Conservation (phyloP, 495 filamentous ascomycete species). For the Podospora didyma region DNA sequence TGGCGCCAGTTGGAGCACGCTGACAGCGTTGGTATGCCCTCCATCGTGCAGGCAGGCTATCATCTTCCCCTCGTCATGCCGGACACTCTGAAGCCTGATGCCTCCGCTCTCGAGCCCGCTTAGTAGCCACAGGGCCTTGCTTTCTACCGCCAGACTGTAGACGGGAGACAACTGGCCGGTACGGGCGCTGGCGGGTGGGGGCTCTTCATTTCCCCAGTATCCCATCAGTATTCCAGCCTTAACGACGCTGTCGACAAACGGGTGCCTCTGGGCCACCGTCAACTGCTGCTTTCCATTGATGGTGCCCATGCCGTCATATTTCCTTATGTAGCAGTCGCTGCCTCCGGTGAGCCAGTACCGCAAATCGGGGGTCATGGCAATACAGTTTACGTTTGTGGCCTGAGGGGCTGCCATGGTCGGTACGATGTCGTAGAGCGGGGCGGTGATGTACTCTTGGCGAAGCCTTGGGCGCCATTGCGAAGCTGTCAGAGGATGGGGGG, state of each 20-base stretch:
- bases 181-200: constrained; percentile 35
- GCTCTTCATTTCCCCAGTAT: constrained; percentile 89
- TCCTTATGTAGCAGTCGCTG: constrained; percentile 88
- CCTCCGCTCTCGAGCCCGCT: constrained; percentile 85
- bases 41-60: constrained; percentile 63
- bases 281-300: constrained; percentile 91
- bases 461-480: constrained; percentile 57
- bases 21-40: constrained; percentile 88
- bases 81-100: constrained; percentile 91
- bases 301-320: constrained; percentile 92
- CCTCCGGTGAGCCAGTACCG: constrained; percentile 93
- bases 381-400: constrained; percentile 90
- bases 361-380: constrained; percentile 90
- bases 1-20: constrained; percentile 72
- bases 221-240: constrained; percentile 90
- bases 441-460: constrained; percentile 75
- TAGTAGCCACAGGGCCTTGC: constrained; percentile 83
- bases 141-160: constrained; percentile 89
- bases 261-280: constrained; percentile 93
- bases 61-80: constrained; percentile 89
- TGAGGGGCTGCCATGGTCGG: constrained; percentile 96
- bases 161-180: constrained; percentile 70
- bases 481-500: constrained; percentile 27
- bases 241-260: constrained; percentile 94
- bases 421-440: constrained; percentile 89